Base-by-base conservation (phyloP, 2,329 filamentous ascomycete species). In the Phoma herbarum region DNA sequence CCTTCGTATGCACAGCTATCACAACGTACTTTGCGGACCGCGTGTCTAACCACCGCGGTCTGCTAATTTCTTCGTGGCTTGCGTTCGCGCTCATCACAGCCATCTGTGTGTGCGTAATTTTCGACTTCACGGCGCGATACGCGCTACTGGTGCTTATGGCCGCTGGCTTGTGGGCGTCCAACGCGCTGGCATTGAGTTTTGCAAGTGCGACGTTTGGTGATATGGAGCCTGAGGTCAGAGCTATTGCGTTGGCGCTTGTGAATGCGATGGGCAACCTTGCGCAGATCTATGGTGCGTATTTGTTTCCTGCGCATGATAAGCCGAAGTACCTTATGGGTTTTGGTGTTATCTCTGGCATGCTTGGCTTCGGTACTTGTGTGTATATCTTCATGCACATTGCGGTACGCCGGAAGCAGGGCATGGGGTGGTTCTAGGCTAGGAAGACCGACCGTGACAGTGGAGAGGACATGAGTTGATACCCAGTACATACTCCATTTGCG, bases 111-210 rank as follows among this genome's bases (percentile, higher is more conserved):
- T 79, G 78, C 60, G 64, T 65, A 7, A 71, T 85, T 3, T 84
- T 84, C 69, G 73, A 83, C 67, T 83, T 81, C 70, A 82, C 76
- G 0, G 84, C 82, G 0, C 78, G 84, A 5, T 87, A 87, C 61
- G 82, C 78, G 0, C 75, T 86, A 1, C 78, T 87, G 0, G 82
- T 86, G 2, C 75, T 86, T 54, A 84, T 86, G 82, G 83, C 83
- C 0, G 80, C 82, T 1, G 84, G 83, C 0, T 75, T 86, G 0
- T 86, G 83, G 84, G 76, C 81, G 0, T 80, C 81, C 1, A 86
- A 86, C 64, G 83, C 80, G 0, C 76, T 83, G 2, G 77, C 80
- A 0, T 75, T 87, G 18, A 79, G 82, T 0, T 86, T 82, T 56
- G 82, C 82, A 0, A 82, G 82, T 3, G 81, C 82, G 0, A 83